These are phyloP conservation scores for Fusarium vanettenii DNA, from an alignment of 2,329 filamentous ascomycete genomes.

Conservation along the genomic window DNA sequence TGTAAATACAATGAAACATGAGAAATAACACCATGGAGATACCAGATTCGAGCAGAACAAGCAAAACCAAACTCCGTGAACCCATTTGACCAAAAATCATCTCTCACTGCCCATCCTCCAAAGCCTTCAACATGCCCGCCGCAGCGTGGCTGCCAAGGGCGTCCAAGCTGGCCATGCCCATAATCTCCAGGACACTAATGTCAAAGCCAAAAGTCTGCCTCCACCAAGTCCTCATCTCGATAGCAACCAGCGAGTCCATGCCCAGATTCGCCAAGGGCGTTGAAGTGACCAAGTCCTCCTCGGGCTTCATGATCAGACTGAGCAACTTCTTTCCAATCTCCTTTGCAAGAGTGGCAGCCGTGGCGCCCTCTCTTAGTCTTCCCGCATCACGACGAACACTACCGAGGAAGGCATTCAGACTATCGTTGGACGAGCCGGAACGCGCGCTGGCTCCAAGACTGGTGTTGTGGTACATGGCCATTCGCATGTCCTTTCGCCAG, in stretches of 20 bases:
- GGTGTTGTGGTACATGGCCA: conserved; percentile 33
- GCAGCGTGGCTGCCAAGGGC: conserved; percentile 8
- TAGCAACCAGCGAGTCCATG: conserved; percentile 37
- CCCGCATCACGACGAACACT: conserved; percentile 1
- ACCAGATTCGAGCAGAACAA: background rate
- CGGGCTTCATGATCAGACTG: conserved; percentile 26
- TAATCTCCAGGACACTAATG: conserved; percentile 33
- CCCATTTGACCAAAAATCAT: background rate
- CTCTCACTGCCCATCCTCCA: background rate
- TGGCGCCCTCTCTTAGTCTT: background rate
- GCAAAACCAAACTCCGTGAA: background rate
- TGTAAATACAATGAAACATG: background rate
- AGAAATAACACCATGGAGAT: background rate
- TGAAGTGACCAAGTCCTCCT: conserved; percentile 18
- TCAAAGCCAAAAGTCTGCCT: conserved; percentile 33
- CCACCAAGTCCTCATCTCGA: conserved; percentile 42
- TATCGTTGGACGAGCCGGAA: background rate
- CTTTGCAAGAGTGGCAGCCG: background rate
- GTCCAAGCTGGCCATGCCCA: conserved; percentile 13
- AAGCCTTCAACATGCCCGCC: conserved; percentile 1
- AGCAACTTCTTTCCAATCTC: conserved; percentile 25
- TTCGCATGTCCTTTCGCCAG: conserved; percentile 38
- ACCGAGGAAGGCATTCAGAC: conserved; percentile 13
- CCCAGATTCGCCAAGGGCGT: conserved; percentile 18
- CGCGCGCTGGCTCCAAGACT: background rate